Evolutionary conservation across 495 filamentous ascomycete species (phyloP).

Genomic region (Neurospora sp.): DNA sequence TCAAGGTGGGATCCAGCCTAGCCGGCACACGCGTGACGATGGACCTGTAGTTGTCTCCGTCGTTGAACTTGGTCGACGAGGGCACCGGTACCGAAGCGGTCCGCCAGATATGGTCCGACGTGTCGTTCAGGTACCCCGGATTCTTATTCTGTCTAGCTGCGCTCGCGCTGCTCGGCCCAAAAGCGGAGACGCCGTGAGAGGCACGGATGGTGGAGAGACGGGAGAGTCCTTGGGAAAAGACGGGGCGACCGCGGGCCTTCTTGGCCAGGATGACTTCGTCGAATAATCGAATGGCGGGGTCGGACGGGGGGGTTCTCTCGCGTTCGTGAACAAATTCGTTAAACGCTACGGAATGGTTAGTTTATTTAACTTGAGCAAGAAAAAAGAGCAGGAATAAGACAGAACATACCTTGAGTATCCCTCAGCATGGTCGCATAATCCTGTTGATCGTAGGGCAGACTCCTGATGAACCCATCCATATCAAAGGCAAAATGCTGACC

Average conservation of each 20-base stretch:
- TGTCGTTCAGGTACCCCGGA: constrained; percentile 73
- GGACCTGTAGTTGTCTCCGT: constrained; percentile 41
- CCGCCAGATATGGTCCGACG: constrained; percentile 85
- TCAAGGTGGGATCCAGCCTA: constrained; percentile 72
- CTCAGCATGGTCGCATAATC: constrained; percentile 81
- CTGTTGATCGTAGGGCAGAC: constrained; percentile 80
- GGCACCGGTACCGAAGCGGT: constrained; percentile 74
- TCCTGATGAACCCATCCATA: constrained; percentile 85
- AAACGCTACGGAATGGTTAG: constrained; percentile 49
- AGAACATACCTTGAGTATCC: constrained; percentile 74
- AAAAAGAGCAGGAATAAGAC: neutral
- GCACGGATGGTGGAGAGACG: constrained; percentile 40
- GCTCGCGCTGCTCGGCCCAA: constrained; percentile 21
- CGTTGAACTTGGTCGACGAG: constrained; percentile 58
- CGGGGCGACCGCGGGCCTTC: constrained; percentile 65
- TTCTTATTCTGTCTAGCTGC: constrained; percentile 24
- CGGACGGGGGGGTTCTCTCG: constrained; percentile 48
- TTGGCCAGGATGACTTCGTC: constrained; percentile 94
- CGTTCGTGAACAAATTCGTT: constrained; percentile 95
- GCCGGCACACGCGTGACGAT: constrained; percentile 56
- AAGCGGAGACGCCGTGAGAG: constrained; percentile 31
- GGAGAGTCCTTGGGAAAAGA: constrained; percentile 41
- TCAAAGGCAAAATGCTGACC: constrained; percentile 88
- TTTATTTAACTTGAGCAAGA: constrained; percentile 4
- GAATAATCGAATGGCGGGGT: constrained; percentile 73